Evolutionary conservation across 2,329 filamentous ascomycete genomes (phyloP).

Genomic region (Colletotrichum somersetense): DNA sequence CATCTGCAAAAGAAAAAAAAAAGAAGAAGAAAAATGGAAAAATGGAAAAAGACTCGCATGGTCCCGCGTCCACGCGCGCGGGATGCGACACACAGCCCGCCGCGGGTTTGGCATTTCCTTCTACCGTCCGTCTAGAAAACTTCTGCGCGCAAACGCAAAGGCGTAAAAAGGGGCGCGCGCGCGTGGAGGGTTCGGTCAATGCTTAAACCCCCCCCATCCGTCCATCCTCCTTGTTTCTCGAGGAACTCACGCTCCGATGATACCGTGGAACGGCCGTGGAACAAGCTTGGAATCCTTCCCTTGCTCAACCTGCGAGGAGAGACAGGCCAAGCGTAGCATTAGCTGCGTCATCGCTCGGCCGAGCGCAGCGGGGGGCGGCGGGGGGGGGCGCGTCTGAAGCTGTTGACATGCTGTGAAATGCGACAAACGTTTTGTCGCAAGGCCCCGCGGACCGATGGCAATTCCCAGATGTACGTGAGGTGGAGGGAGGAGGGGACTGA

Average conservation of each 20-base stretch:
- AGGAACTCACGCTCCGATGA: slow-evolving; percentile 19
- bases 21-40: neutral
- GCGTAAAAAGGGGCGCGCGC: too few species aligned
- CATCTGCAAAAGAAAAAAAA: too few species aligned
- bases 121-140: slow-evolving; percentile 36
- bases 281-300: slow-evolving; percentile 13
- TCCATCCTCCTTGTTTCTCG: neutral
- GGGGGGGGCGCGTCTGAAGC: slow-evolving; percentile 7
- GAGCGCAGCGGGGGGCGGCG: slow-evolving; percentile 1
- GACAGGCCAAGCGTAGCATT: neutral
- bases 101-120: slow-evolving; percentile 2
- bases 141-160: neutral
- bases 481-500: neutral
- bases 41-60: neutral
- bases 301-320: neutral
- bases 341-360: slow-evolving; percentile 18
- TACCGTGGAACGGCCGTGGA: slow-evolving; percentile 20
- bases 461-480: neutral
- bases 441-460: slow-evolving; percentile 11
- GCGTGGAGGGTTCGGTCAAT: neutral
- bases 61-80: neutral
- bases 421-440: neutral
- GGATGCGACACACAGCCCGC: neutral
- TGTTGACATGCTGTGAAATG: neutral
- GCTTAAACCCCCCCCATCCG: neutral